Conservation (phyloP, 306 rosid species). For the Comarum palustre region DNA sequence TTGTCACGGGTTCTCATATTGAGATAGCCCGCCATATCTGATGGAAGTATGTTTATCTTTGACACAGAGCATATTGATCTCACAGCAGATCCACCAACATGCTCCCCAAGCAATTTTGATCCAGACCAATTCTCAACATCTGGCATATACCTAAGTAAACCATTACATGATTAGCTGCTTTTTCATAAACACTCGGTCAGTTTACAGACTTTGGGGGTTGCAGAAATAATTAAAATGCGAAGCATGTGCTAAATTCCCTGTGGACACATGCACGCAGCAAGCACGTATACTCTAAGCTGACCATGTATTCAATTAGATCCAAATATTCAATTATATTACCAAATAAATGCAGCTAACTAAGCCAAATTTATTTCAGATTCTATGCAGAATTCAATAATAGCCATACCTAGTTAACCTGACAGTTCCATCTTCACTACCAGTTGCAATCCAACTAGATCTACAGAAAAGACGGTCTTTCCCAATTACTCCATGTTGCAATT, state of each 20-base stretch:
- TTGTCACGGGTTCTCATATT: constrained; percentile 26
- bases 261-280: neutral
- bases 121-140: constrained; percentile 64
- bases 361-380: neutral
- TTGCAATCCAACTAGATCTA: constrained; percentile 69
- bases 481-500: constrained; percentile 35
- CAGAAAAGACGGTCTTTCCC: constrained; percentile 31
- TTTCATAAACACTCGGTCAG: neutral
- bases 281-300: neutral
- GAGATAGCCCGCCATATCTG: constrained; percentile 25
- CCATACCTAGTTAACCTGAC: constrained; percentile 86
- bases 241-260: neutral
- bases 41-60: constrained; percentile 50
- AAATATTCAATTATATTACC: neutral
- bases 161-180: constrained; percentile 22
- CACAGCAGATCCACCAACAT: constrained; percentile 98
- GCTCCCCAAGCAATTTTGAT: constrained; percentile 92
- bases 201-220: neutral
- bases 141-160: constrained; percentile 61
- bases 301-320: neutral
- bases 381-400: constrained; percentile 20
- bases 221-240: neutral
- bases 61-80: constrained; percentile 78
- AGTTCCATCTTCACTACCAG: constrained; percentile 98
- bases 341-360: neutral